phyloP scores from a whole-genome alignment of 148 eudicot genomes.

The Camellia lanceoleosa region DNA sequence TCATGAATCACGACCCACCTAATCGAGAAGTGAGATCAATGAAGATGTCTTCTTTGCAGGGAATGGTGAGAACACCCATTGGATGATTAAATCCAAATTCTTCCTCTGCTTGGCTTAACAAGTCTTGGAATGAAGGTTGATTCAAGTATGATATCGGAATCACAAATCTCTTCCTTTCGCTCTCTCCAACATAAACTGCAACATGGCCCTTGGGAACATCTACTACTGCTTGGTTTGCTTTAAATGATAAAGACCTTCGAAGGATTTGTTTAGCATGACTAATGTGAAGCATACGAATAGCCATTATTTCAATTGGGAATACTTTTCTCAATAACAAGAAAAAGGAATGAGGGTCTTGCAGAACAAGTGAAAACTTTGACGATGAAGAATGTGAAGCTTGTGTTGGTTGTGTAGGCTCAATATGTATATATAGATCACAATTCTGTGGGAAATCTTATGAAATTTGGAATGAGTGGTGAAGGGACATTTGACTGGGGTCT shows the following conservation, averaged over 20 bases:
- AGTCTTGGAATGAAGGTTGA: too few relatives aligned
- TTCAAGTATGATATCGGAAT: too few relatives aligned
- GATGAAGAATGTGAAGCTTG: too few relatives aligned
- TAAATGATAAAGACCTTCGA: conserved; percentile 6
- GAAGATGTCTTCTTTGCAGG: conserved; percentile 48
- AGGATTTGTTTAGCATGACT: background rate
- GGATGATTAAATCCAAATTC: conserved; percentile 45
- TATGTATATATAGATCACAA: too few relatives aligned
- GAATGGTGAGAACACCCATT: conserved; percentile 56
- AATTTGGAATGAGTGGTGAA: too few relatives aligned
- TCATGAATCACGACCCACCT: background rate
- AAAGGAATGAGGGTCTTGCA: too few relatives aligned
- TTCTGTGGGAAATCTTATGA: too few relatives aligned
- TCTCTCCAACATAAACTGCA: conserved; percentile 49
- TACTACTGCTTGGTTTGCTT: background rate
- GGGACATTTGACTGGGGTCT: too few relatives aligned
- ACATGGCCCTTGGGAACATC: conserved; percentile 35
- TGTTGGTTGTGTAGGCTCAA: too few relatives aligned
- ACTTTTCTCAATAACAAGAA: too few relatives aligned
- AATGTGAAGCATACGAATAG: conserved; percentile 6
- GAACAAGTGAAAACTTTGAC: too few relatives aligned
- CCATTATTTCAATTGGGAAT: background rate
- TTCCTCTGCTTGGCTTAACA: too few relatives aligned
- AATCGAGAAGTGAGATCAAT: conserved; percentile 26
- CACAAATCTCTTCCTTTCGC: conserved; percentile 19